Evolutionary conservation across 169 alveolate genomes (phyloP).

Genomic region (Theileria orientalis): DNA sequence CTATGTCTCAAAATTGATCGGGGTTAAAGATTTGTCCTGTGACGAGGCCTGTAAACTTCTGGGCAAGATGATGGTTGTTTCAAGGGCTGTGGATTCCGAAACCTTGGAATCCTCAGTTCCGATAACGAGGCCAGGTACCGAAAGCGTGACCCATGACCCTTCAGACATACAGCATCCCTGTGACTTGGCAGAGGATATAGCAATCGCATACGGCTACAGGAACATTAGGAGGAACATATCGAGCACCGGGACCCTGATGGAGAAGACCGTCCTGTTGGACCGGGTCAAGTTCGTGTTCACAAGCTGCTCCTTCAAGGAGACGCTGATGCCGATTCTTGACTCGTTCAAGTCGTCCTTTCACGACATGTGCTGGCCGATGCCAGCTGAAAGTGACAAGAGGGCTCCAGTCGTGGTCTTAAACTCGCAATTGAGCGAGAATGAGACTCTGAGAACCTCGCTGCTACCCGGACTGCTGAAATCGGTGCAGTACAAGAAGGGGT

Average conservation of each 20-base stretch:
- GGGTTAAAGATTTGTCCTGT: slow-evolving; percentile 59
- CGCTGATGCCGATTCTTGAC: slow-evolving; percentile 70
- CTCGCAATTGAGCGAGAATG: slow-evolving; percentile 90
- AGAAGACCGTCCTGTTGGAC: slow-evolving; percentile 28
- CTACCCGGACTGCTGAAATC: slow-evolving; percentile 91
- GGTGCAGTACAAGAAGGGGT: slow-evolving; percentile 82
- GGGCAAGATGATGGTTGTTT: slow-evolving; percentile 76
- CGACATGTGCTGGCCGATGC: slow-evolving; percentile 52
- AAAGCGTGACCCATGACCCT: background rate
- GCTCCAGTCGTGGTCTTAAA: slow-evolving; percentile 87
- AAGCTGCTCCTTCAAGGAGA: slow-evolving; percentile 70
- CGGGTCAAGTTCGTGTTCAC: slow-evolving; percentile 53
- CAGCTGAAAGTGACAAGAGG: slow-evolving; percentile 26
- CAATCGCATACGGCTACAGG: slow-evolving; percentile 93
- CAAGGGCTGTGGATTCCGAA: slow-evolving; percentile 41
- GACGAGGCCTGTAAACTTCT: slow-evolving; percentile 48
- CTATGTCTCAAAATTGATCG: slow-evolving; percentile 60
- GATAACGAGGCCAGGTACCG: slow-evolving; percentile 78
- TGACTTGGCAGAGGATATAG: slow-evolving; percentile 95
- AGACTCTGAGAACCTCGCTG: slow-evolving; percentile 89
- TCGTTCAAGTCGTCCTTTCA: slow-evolving; percentile 59
- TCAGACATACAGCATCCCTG: slow-evolving; percentile 92
- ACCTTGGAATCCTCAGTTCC: slow-evolving; percentile 79
- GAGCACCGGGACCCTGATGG: slow-evolving; percentile 30
- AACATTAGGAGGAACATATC: slow-evolving; percentile 59